phyloP scores from a whole-genome alignment of 2,329 filamentous ascomycete species.

The Botrytis byssoidea region DNA sequence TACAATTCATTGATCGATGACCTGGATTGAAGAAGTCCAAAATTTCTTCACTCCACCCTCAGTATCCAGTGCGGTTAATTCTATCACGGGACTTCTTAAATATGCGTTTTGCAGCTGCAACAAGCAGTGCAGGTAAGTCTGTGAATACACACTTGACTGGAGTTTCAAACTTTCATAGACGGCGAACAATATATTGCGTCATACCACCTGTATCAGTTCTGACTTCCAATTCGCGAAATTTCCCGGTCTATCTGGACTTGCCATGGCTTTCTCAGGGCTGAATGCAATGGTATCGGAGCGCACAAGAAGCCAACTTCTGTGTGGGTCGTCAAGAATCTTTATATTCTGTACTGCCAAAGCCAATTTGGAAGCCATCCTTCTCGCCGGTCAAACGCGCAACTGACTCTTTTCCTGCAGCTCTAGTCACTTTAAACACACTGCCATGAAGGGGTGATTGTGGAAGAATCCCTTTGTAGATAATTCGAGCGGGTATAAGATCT shows the following conservation, averaged over 20 bases:
- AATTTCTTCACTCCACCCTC: too few species aligned
- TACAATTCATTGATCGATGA: too few species aligned
- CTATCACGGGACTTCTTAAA: neutral
- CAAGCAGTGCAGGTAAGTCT: neutral
- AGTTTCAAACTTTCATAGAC: too few species aligned
- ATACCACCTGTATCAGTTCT: too few species aligned
- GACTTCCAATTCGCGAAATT: neutral
- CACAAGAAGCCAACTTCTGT: neutral
- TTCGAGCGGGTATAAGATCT: slow-evolving; percentile 18
- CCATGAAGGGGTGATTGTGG: slow-evolving; percentile 39
- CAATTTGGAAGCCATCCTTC: slow-evolving; percentile 29
- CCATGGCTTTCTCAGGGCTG: neutral
- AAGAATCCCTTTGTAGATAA: slow-evolving; percentile 36
- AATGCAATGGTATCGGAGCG: neutral
- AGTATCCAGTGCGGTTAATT: neutral
- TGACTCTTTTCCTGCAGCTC: slow-evolving; percentile 26
- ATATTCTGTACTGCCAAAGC: slow-evolving; percentile 30
- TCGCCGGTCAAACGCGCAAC: slow-evolving; percentile 31
- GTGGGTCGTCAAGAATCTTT: neutral
- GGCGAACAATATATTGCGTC: too few species aligned
- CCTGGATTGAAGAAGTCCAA: too few species aligned
- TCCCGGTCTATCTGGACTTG: neutral
- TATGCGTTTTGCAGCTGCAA: neutral
- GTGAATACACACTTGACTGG: neutral
- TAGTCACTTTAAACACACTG: slow-evolving; percentile 28